These are phyloP conservation scores for Phaeodactylum tricornutum DNA, from an alignment of 108 stramenopile species.

Conservation along the genomic window DNA sequence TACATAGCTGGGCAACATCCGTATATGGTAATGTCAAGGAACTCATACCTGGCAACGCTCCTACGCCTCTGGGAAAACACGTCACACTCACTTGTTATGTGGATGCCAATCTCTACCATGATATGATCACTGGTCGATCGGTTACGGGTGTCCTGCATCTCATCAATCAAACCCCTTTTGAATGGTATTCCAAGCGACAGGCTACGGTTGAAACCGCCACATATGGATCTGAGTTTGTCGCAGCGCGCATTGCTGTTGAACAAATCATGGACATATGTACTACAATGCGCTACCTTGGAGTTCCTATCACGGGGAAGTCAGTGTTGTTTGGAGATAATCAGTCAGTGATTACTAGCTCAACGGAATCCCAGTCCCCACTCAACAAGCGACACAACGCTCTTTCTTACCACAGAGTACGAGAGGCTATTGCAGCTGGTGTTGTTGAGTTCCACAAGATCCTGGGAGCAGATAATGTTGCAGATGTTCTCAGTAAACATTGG, in stretches of 20 bases:
- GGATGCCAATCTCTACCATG: constrained; percentile 14
- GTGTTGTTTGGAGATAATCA: constrained; percentile 9
- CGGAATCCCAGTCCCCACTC: not conserved
- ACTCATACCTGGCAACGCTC: constrained; percentile 2
- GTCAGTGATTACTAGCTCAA: not conserved
- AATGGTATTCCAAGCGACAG: constrained; percentile 19
- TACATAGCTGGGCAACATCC: not conserved
- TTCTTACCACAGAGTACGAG: constrained; percentile 2
- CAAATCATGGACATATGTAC: constrained; percentile 10
- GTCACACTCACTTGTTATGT: constrained; percentile 4
- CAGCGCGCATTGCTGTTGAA: constrained; percentile 17
- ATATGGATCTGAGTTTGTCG: constrained; percentile 26
- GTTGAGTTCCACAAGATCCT: constrained; percentile 1
- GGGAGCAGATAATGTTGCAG: constrained; percentile 6
- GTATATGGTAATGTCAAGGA: constrained; percentile 9
- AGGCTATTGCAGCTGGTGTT: constrained; percentile 5
- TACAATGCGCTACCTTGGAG: constrained; percentile 12
- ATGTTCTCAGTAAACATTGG: constrained; percentile 7
- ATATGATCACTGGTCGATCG: constrained; percentile 6
- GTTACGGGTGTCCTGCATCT: constrained; percentile 12
- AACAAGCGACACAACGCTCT: constrained; percentile 6
- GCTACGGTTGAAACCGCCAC: constrained; percentile 24
- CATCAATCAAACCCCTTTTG: constrained; percentile 10
- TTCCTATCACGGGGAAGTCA: not conserved
- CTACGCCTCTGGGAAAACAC: constrained; percentile 4